Percentiles rank a stretch among this genome's conserved stretches.
Conservation (phyloP, 352 stramenopile genomes). For the Globisporangium megalacanthum region DNA sequence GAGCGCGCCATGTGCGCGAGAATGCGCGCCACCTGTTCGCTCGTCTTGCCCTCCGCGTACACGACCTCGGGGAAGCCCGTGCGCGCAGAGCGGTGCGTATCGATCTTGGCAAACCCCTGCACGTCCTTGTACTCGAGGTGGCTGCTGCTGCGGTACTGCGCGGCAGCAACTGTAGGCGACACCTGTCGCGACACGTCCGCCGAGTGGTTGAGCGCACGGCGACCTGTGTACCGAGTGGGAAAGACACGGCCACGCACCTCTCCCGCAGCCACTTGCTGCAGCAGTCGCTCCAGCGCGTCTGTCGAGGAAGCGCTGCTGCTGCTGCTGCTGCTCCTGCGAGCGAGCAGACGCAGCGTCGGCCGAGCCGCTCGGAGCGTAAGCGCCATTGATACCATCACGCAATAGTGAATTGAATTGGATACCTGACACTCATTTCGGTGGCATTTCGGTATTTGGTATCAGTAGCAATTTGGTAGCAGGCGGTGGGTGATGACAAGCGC, state of each 20-base stretch:
- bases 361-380: too few relatives aligned
- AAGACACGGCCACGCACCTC: conserved; percentile 21
- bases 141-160: conserved; percentile 18
- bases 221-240: neutral
- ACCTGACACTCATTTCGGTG: too few relatives aligned
- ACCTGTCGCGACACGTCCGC: conserved; percentile 10
- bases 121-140: conserved; percentile 45
- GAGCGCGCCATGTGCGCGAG: conserved; percentile 83
- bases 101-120: conserved; percentile 75
- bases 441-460: too few relatives aligned
- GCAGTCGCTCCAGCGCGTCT: conserved; percentile 19
- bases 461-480: too few relatives aligned
- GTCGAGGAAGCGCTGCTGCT: neutral
- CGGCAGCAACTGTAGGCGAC: conserved; percentile 18
- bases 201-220: neutral
- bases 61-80: conserved; percentile 95
- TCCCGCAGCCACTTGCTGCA: conserved; percentile 53
- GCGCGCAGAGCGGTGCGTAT: conserved; percentile 82
- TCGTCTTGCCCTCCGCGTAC: conserved; percentile 92
- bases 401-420: too few relatives aligned
- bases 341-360: too few relatives aligned
- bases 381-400: neutral
- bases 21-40: conserved; percentile 86
- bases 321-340: neutral
- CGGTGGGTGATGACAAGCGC: too few relatives aligned